Evolutionary conservation across 352 stramenopile species (phyloP).

Genomic region (Phytophthora meadii): DNA sequence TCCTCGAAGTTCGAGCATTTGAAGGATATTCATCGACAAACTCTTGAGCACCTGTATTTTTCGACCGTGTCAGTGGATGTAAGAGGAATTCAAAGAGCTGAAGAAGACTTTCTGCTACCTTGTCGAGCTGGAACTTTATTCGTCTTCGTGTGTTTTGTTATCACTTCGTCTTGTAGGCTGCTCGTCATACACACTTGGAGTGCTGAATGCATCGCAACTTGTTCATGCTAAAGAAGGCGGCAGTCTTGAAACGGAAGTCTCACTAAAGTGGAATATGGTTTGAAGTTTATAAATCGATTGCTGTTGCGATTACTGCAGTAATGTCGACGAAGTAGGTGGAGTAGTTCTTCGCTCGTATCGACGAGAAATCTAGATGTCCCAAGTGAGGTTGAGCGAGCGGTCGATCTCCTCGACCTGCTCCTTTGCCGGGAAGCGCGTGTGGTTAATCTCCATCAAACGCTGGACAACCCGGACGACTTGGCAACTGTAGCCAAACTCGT

Average conservation of each 20-base stretch:
- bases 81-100: neutral
- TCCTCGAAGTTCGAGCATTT: neutral
- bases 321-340: neutral
- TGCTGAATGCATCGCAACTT: constrained; percentile 6
- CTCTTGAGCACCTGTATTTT: neutral
- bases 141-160: neutral
- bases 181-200: neutral
- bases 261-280: constrained; percentile 16
- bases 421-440: constrained; percentile 75
- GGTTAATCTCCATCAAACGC: constrained; percentile 78
- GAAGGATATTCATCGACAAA: neutral
- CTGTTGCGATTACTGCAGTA: neutral
- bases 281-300: constrained; percentile 18
- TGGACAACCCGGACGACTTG: constrained; percentile 88
- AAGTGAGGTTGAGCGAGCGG: constrained; percentile 59
- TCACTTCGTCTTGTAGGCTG: neutral
- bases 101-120: constrained; percentile 2
- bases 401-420: constrained; percentile 78
- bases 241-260: constrained; percentile 13
- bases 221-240: neutral
- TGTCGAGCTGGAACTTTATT: constrained; percentile 16
- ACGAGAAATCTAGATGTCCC: constrained; percentile 42
- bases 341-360: neutral
- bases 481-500: constrained; percentile 91
- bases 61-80: neutral